Base-by-base conservation (phyloP, 805 yeast species). In the Tetrapisispora phaffii region DNA sequence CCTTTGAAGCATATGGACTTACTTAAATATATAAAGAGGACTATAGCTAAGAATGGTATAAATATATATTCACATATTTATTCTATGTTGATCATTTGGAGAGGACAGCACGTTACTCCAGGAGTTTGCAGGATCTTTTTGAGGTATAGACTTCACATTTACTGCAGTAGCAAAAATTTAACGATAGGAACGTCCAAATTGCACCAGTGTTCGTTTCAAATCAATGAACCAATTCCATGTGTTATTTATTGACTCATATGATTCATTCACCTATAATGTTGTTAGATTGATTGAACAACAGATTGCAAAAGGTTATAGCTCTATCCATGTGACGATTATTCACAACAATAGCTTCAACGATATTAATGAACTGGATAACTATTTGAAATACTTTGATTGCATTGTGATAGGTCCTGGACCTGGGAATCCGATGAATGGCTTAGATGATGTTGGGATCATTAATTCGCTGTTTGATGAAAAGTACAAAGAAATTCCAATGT, bases 331-430 rank as follows among this genome's bases (percentile, higher is more conserved):
- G 12, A 53, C 65, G 8, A 63, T 66, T 3, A 58, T 68, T 23
- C 71, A 63, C 44, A 67, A 66, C 38, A 70, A 67, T 47, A 50
- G 67, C 1, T 54, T 64, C 21, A 34, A 68, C 60, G 47, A 49
- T 35, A 57, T 60, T 4, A 41, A 51, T 0, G 70, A 69, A 28
- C 67, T 83, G 41, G 52, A 54, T 6, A 47, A 55, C 1, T 70
- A 73, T 47, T 57, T 85, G 17, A 68, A 71, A 0, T 57, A 68
- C 7, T 79, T 86, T 52, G 86, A 84, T 47, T 87, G 87, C 29
- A 70, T 93, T 2, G 78, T 93, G 0, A 72, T 93, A 8, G 98
- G 98, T 0, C 99, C 99, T 0, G 99, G 99, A 0, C 99, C 99
- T 0, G 99, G 99, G 0, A 78, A 85, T 53, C 98, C 98, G 0